phyloP scores from a whole-genome alignment of 2,329 filamentous ascomycete genomes.

The Macrophomina tecta region DNA sequence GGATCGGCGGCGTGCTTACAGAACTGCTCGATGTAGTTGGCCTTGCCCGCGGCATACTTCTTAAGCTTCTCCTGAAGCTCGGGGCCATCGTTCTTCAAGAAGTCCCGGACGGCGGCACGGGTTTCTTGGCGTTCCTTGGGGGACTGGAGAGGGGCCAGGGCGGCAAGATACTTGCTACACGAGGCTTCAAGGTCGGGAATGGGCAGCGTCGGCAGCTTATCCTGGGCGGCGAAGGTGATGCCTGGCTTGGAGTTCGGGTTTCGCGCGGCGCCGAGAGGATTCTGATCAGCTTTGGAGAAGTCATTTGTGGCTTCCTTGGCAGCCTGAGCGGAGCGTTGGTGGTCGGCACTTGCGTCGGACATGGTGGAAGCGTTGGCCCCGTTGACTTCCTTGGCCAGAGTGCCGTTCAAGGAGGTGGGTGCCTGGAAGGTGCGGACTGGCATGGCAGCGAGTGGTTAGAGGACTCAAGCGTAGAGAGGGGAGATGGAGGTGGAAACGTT shows the following conservation, averaged over 20 bases:
- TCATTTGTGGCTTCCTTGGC: slow-evolving; percentile 61
- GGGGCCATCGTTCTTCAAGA: slow-evolving; percentile 79
- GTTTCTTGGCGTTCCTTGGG: slow-evolving; percentile 84
- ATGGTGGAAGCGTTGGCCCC: slow-evolving; percentile 45
- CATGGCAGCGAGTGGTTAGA: slow-evolving; percentile 59
- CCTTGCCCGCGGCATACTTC: slow-evolving; percentile 86
- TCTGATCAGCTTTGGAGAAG: slow-evolving; percentile 53
- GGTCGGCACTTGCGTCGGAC: slow-evolving; percentile 42
- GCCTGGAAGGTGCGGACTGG: slow-evolving; percentile 74
- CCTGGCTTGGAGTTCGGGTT: slow-evolving; percentile 67
- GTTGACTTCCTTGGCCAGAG: slow-evolving; percentile 56
- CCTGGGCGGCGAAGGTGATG: slow-evolving; percentile 88
- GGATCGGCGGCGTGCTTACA: slow-evolving; percentile 66
- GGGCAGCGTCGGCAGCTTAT: slow-evolving; percentile 86
- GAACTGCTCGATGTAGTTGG: slow-evolving; percentile 98
- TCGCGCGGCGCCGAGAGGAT: slow-evolving; percentile 55
- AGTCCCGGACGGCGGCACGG: slow-evolving; percentile 78
- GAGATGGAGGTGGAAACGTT: slow-evolving; percentile 81
- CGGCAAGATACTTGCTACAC: slow-evolving; percentile 78
- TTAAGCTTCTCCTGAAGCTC: slow-evolving; percentile 87
- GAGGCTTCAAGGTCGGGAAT: slow-evolving; percentile 86
- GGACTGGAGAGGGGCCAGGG: slow-evolving; percentile 80
- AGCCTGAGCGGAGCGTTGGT: slow-evolving; percentile 52
- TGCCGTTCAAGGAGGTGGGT: slow-evolving; percentile 75
- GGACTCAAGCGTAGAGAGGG: slow-evolving; percentile 71